Conservation (phyloP, 345 rosid genomes). For the Eucalyptus curtisii region DNA sequence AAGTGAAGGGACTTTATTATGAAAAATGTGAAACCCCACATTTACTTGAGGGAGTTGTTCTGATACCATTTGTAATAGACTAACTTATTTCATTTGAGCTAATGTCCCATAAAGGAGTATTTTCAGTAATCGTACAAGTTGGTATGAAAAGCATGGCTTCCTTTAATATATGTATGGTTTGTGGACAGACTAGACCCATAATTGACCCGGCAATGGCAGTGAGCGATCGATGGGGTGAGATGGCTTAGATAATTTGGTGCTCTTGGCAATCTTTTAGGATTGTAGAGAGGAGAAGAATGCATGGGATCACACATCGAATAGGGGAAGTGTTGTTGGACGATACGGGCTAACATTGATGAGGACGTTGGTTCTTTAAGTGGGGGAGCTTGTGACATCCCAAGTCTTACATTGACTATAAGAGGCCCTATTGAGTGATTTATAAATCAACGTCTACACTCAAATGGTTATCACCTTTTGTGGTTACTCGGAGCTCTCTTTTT, state of each 20-base stretch:
- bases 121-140: background rate
- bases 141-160: background rate
- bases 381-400: background rate
- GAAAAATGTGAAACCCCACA: background rate
- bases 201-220: fast-evolving
- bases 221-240: background rate
- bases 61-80: background rate
- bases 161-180: background rate
- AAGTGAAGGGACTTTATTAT: background rate
- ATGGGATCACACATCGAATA: background rate
- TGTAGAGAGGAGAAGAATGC: background rate
- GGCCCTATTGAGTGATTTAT: background rate
- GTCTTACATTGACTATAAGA: background rate
- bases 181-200: background rate
- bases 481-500: background rate
- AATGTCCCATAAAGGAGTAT: background rate
- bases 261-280: background rate
- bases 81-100: background rate
- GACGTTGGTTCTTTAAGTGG: background rate
- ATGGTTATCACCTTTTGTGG: background rate
- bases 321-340: background rate
- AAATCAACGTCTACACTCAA: background rate
- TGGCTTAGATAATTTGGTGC: background rate
- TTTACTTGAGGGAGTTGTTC: background rate
- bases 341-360: background rate